phyloP scores from a whole-genome alignment of 306 rosid species.

The Morella rubra region DNA sequence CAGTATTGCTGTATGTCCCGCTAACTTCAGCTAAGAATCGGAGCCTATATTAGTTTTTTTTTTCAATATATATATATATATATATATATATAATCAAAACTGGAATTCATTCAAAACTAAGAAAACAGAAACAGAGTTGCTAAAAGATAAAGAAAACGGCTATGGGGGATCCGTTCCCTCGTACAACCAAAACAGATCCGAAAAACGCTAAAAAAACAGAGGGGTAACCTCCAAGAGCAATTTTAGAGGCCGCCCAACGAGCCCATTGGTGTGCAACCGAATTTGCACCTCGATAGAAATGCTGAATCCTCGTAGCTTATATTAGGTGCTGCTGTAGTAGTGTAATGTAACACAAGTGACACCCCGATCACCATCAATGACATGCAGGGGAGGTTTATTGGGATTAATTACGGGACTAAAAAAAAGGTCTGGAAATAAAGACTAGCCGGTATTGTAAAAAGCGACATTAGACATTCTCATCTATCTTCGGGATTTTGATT shows the following conservation, averaged over 20 bases:
- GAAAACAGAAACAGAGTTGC: too few species aligned
- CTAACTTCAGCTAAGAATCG: neutral
- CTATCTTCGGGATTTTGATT: constrained; percentile 8
- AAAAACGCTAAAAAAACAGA: too few species aligned
- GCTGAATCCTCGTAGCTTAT: neutral
- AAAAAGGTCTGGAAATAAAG: neutral
- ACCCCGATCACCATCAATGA: neutral
- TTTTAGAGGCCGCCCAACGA: too few species aligned
- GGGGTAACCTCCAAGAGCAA: too few species aligned
- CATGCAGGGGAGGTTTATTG: neutral
- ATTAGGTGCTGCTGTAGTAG: neutral
- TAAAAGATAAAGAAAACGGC: too few species aligned
- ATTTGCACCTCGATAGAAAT: too few species aligned
- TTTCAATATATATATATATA: too few species aligned
- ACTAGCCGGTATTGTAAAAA: neutral
- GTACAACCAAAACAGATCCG: too few species aligned
- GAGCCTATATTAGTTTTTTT: neutral
- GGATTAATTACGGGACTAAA: neutral
- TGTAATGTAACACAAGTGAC: neutral
- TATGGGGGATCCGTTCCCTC: too few species aligned
- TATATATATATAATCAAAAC: too few species aligned
- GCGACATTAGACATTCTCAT: constrained; percentile 18
- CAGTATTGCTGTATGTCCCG: neutral
- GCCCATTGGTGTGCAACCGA: too few species aligned
- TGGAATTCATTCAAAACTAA: too few species aligned